Evolutionary conservation across 768 basidiomycete species (phyloP).

Genomic region (Mycena venus): DNA sequence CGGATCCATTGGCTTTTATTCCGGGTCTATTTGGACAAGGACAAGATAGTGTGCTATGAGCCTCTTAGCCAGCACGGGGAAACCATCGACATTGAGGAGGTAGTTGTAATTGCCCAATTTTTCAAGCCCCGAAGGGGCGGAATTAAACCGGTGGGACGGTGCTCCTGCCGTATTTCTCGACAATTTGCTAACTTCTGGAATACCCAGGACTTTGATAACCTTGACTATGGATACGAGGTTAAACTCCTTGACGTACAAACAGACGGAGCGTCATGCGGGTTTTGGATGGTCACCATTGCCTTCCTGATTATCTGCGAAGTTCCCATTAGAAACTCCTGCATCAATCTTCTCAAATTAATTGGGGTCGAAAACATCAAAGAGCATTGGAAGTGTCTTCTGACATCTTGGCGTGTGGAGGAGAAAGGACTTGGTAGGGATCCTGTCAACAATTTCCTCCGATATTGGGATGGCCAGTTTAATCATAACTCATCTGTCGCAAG

Average conservation of each 20-base stretch:
- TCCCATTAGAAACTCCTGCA: not conserved
- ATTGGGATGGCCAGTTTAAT: not conserved
- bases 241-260: not conserved
- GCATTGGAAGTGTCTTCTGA: constrained; percentile 4
- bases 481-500: not conserved
- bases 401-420: constrained; percentile 8
- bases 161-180: not conserved
- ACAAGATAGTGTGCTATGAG: not conserved
- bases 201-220: not conserved
- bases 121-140: not conserved
- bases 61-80: not conserved
- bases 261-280: not conserved
- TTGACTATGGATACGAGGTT: not conserved
- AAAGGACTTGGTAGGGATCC: not conserved
- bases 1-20: constrained; percentile 14
- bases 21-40: not conserved
- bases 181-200: not conserved
- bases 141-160: not conserved
- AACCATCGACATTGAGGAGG: not conserved
- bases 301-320: not conserved
- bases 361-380: not conserved
- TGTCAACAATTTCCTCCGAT: not conserved
- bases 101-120: not conserved
- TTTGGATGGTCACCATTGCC: not conserved
- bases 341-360: not conserved